Evolutionary conservation across 352 stramenopile species (phyloP), one percentile per base, ranked within the genome.

Genomic region (Stephanocyclus meneghinianus): DNA sequence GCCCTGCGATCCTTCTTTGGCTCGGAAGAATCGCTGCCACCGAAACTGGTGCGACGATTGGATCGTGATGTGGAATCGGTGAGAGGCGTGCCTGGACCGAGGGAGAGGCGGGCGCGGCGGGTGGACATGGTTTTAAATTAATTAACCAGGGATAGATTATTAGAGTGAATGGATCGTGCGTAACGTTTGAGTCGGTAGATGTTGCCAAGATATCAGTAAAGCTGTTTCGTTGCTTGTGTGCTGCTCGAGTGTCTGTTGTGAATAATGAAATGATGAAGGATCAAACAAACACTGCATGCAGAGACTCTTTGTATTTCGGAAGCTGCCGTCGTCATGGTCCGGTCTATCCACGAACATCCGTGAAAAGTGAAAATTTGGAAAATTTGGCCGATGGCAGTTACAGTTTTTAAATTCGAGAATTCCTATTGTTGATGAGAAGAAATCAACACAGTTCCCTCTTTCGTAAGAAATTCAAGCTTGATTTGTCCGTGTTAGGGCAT

Each of bases 1-100:
- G 81, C 82, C 47, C 84, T 68, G 45, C 81, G 76, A 80, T 91
- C 88, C 13, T 45, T 56, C n/a, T 53, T 68, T 9, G 21, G 47
- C 29, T 59, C 21, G 21, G 16, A 16, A 35, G n/a, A 10, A 35
- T 59, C 21, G 51, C n/a, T 16, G 21, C 21, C 21, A 53, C 45
- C 45, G 21, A 59, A 21, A 13, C 51, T 59, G 4, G 51, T 59
- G 16, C 16, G n/a, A 35, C 21, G 51, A 32, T 59, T 59, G 51
- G n/a, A 59, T 35, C 26, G 16, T 11, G 51, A 9, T 26, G 45
- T 59, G 4, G 51, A 59, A 21, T 59, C 51, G 9, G 13, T 7
- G 11, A 59, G 51, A 11, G 51, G 51, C 4, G 45, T 53, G 45
- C 45, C 13, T 1, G 45, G 45, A 16, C n/a, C 45, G 45, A 53